These are phyloP conservation scores for Cicer arietinum DNA, from an alignment of 306 rosid genomes.

Conservation along the genomic window DNA sequence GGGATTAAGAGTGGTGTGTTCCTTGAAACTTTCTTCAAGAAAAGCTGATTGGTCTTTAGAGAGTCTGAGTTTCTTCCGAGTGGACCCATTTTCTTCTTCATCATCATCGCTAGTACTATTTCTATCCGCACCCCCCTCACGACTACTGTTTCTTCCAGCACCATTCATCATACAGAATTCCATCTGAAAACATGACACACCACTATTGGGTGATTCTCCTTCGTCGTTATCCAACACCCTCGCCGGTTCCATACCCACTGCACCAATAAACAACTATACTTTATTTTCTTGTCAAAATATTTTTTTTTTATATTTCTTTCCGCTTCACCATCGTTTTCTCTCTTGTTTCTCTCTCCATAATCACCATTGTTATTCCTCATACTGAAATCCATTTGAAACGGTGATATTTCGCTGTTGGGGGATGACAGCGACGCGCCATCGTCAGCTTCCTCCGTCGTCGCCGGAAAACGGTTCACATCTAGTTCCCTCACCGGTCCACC, in stretches of 20 bases:
- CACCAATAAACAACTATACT: no score
- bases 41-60: slow-evolving; percentile 93
- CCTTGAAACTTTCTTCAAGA: slow-evolving; percentile 96
- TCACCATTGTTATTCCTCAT: slow-evolving; percentile 44
- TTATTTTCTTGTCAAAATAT: no score
- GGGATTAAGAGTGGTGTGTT: slow-evolving; percentile 89
- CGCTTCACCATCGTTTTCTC: slow-evolving; percentile 59
- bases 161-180: slow-evolving; percentile 55
- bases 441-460: slow-evolving; percentile 56
- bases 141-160: slow-evolving; percentile 48
- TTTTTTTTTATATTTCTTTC: no score
- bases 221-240: slow-evolving; percentile 57
- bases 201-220: slow-evolving; percentile 77
- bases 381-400: slow-evolving; percentile 78
- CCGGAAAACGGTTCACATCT: slow-evolving; percentile 66
- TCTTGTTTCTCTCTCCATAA: slow-evolving; percentile 51
- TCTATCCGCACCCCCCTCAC: slow-evolving; percentile 55
- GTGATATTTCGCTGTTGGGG: slow-evolving; percentile 75
- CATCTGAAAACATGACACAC: slow-evolving; percentile 71
- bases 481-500: slow-evolving; percentile 59
- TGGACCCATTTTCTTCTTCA: slow-evolving; percentile 83
- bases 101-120: slow-evolving; percentile 59
- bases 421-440: slow-evolving; percentile 69
- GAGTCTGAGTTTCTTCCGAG: slow-evolving; percentile 93
- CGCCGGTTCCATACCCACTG: slow-evolving; percentile 60